phyloP scores from a whole-genome alignment of 192 early-diverging fungal species.

The Borealophlyctis nickersoniae region DNA sequence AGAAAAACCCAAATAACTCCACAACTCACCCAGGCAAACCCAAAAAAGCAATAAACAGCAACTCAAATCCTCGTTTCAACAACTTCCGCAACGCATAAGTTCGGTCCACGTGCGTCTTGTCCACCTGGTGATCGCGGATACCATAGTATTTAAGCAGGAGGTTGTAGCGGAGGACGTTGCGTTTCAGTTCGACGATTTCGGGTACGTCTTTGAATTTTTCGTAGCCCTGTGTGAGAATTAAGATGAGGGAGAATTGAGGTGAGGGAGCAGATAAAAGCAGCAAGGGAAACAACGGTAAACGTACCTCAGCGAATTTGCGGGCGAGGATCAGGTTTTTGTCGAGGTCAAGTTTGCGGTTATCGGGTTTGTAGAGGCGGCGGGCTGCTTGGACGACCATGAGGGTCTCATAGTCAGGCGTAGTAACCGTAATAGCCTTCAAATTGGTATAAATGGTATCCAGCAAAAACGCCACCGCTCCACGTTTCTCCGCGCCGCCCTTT shows the following conservation, averaged over 20 bases:
- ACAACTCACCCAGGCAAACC: conserved; percentile 83
- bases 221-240: conserved; percentile 64
- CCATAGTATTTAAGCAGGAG: conserved; percentile 87
- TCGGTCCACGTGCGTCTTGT: conserved; percentile 69
- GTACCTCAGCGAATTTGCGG: conserved; percentile 67
- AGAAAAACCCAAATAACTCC: not conserved
- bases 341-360: conserved; percentile 78
- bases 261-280: not conserved
- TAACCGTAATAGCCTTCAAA: conserved; percentile 86
- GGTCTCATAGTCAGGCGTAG: conserved; percentile 89
- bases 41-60: conserved; percentile 70
- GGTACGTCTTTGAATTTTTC: conserved; percentile 77
- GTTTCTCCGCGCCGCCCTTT: conserved; percentile 75
- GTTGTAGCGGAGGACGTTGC: conserved; percentile 81
- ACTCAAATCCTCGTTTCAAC: conserved; percentile 63
- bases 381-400: conserved; percentile 95
- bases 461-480: conserved; percentile 76
- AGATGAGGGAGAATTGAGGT: not conserved
- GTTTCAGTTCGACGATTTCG: conserved; percentile 72
- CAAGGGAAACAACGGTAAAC: not conserved
- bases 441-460: conserved; percentile 75
- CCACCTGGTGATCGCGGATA: conserved; percentile 93
- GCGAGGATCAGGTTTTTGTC: conserved; percentile 86
- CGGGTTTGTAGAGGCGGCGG: conserved; percentile 85
- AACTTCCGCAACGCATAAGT: conserved; percentile 65